Base-by-base conservation (phyloP, 345 rosid genomes). In the Brassica incana region DNA sequence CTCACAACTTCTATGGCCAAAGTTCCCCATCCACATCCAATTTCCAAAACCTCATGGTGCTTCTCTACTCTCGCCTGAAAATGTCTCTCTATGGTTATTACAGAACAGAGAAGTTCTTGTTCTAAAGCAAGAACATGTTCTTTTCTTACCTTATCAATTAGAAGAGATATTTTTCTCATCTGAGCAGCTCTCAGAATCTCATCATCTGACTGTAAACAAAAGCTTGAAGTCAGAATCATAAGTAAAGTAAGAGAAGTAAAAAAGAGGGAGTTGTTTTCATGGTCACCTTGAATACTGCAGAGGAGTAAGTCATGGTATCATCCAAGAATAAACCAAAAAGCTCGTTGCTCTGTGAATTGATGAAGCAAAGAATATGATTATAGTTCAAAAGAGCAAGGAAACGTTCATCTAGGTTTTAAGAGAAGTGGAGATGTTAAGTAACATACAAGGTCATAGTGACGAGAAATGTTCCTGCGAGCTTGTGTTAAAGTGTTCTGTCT, bases 11-110 rank as follows among this genome's bases (percentile, higher is more conserved):
- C 94, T 36, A 95, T 86, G 38, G 96, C 99, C 18, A 92, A 86
- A 61, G 91, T 83, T 78, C 99, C 99, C 99, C 99, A 95, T 20
- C 99, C 99, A 27, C 88, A 89, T 30, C 99, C 99, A 52, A 95
- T 90, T 77, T 95, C 98, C 5, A 95, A 90, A 81, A 95, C 83
- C 79, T 89, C 90, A 66, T 92, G 91, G 4, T 79, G 58, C 71
- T 85, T 87, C 38, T 70, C 78, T 69, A 95, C 82, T 80, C 90
- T 85, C 8, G 93, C 91, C 97, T 90, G 76, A 32, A 81, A 76
- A 30, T 32, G 18, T 10, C 38, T 8, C 6, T 0, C 5, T 9
- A 2, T 61, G 8, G 66, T 76, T 5, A 56, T 45, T 66, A 8
- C 40, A 76, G 64, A 36, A 71, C 11, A 76, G 33, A 58, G 15